Evolutionary conservation across 306 rosid genomes (phyloP).

Genomic region (Prunus padus): DNA sequence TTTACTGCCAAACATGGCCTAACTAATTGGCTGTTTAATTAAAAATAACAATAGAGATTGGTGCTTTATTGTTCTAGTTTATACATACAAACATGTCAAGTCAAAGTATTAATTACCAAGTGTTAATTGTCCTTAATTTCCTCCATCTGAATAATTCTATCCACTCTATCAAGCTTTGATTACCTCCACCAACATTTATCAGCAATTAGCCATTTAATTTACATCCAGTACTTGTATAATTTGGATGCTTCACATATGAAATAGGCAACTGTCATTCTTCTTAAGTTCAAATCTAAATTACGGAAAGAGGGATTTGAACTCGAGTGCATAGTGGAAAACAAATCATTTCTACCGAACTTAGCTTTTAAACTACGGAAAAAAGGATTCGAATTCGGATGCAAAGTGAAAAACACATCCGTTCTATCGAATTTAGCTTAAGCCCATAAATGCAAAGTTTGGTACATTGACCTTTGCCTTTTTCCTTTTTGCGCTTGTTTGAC

Average conservation of each 20-base stretch:
- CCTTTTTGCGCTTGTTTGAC: background rate
- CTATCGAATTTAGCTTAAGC: too few relatives aligned
- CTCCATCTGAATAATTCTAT: background rate
- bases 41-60: too few relatives aligned
- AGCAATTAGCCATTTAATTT: background rate
- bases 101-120: background rate
- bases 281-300: too few relatives aligned
- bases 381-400: accelerated
- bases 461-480: background rate
- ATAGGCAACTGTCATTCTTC: too few relatives aligned
- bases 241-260: background rate
- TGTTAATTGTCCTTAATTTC: background rate
- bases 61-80: too few relatives aligned
- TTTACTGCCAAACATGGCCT: background rate
- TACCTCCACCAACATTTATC: background rate
- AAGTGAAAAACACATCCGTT: accelerated
- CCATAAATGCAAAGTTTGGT: background rate
- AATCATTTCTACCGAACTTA: too few relatives aligned
- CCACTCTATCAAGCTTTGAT: background rate
- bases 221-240: background rate
- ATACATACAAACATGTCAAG: too few relatives aligned
- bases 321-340: too few relatives aligned
- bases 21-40: too few relatives aligned
- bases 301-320: too few relatives aligned
- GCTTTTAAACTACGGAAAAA: accelerated